Evolutionary conservation across 108 stramenopile species (phyloP).

Genomic region (Conticribra weissflogii): DNA sequence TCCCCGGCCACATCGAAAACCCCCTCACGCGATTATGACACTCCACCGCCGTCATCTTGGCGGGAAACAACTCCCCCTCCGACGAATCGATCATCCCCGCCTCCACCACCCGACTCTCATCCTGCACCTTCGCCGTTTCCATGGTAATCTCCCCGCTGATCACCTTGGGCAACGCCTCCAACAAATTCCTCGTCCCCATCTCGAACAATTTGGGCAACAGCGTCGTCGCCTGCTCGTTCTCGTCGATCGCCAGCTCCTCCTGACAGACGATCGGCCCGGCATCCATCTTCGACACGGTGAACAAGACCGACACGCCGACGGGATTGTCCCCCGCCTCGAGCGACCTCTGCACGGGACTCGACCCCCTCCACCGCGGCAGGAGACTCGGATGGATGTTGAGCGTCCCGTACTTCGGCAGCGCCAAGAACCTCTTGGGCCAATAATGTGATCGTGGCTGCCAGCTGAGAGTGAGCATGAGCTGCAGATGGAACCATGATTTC

Average conservation of each 20-base stretch:
- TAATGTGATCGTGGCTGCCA: no score
- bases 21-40: slow-evolving; percentile 92
- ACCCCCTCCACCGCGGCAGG: slow-evolving; percentile 94
- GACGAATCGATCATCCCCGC: slow-evolving; percentile 86
- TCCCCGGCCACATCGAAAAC: slow-evolving; percentile 96
- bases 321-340: slow-evolving; percentile 85
- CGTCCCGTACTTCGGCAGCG: slow-evolving; percentile 87
- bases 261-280: slow-evolving; percentile 94
- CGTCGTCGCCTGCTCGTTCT: slow-evolving; percentile 86
- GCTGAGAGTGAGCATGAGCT: no score
- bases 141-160: slow-evolving; percentile 70
- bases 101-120: slow-evolving; percentile 77
- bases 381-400: slow-evolving; percentile 97
- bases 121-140: slow-evolving; percentile 84
- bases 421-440: slow-evolving; percentile 89
- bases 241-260: slow-evolving; percentile 58
- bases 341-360: slow-evolving; percentile 95
- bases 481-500: no score
- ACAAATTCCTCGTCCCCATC: slow-evolving; percentile 80
- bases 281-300: slow-evolving; percentile 97
- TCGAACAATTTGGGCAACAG: slow-evolving; percentile 89
- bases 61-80: slow-evolving; percentile 71
- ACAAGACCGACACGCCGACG: slow-evolving; percentile 93
- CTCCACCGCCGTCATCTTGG: slow-evolving; percentile 68
- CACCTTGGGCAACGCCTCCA: slow-evolving; percentile 81